Base-by-base conservation (phyloP, 257 asterid species). In the Ilex asprella region DNA sequence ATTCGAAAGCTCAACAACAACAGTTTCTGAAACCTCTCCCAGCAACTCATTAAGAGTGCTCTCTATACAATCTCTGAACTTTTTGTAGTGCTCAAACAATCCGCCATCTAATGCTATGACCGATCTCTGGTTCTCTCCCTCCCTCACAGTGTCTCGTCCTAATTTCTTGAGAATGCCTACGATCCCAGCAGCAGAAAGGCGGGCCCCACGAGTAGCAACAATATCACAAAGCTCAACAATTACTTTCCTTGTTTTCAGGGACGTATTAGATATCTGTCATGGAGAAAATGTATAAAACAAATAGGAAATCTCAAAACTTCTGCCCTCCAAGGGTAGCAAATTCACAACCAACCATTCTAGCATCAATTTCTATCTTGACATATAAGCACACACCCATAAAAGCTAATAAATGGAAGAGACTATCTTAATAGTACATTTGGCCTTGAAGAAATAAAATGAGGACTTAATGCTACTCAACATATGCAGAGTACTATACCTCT, bases 141-240 rank as follows among this genome's bases (percentile, higher is more conserved):
- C 81, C 71, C 75, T 84, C 4, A 31, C n/a, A 0, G 65, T 51
- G 66, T 90, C 96, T 69, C 89, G 76, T n/a, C 91, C 96, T 55
- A 87, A 68, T 67, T 91, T 91, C 76, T 83, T 88, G 39, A 91
- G 84, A 61, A 91, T 80, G 2, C 97, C 95, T 0, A 80, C 16
- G 14, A 88, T 78, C 63, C 95, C 96, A 30, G 96, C 96, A 2
- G 96, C 96, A 0, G 97, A 67, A 3, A 88, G 96, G 10, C 92
- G 87, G 61, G 97, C 95, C 64, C 91, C 98, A 60, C 95, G 94
- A 7, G 79, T 58, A 57, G 95, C 81, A 2, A 88, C 79, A n/a
- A 86, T 64, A 64, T 88, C 88, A 31, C 98, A 91, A 50, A 86
- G 27, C 67, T 76, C 73, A 30, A 88, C 87, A 7, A 88, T 39